A percentile compares a stretch with the other conserved stretches of the same genome.
These are phyloP conservation scores for Boehmeria nivea DNA, from an alignment of 306 rosid species.

Conservation along the genomic window DNA sequence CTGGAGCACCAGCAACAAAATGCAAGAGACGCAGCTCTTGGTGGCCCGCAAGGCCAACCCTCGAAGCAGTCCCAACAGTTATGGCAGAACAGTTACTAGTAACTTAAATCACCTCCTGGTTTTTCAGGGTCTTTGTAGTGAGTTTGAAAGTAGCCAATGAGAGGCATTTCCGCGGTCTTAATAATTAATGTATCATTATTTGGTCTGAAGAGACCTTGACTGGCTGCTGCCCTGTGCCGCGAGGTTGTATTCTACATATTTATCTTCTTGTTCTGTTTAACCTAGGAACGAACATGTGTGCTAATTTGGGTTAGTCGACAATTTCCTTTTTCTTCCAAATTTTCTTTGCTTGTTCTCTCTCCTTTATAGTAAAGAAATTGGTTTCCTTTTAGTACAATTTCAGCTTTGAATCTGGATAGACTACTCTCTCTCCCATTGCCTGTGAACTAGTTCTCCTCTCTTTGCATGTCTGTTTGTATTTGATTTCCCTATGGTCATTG, in stretches of 20 bases:
- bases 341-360: background rate
- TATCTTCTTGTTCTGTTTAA: constrained; percentile 49
- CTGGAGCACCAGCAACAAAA: constrained; percentile 77
- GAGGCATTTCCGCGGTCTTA: constrained; percentile 39
- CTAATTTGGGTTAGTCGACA: constrained; percentile 58
- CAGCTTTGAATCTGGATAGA: no score
- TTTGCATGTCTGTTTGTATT: no score
- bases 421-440: no score
- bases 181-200: constrained; percentile 46
- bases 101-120: constrained; percentile 17
- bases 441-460: no score
- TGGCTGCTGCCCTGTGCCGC: constrained; percentile 69
- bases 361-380: constrained; percentile 15
- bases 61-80: constrained; percentile 92
- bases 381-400: background rate
- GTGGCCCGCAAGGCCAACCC: constrained; percentile 69
- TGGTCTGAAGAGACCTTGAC: constrained; percentile 69
- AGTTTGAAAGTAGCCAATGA: constrained; percentile 58
- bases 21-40: constrained; percentile 67
- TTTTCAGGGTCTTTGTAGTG: constrained; percentile 52
- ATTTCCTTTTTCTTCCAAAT: constrained; percentile 23
- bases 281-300: constrained; percentile 64
- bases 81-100: constrained; percentile 97
- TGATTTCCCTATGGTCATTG: no score
- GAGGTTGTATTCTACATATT: constrained; percentile 74